Percentiles rank a stretch among this genome's conserved stretches.
Conservation (phyloP, 176 grass and related monocot species). For the Guadua angustifolia region DNA sequence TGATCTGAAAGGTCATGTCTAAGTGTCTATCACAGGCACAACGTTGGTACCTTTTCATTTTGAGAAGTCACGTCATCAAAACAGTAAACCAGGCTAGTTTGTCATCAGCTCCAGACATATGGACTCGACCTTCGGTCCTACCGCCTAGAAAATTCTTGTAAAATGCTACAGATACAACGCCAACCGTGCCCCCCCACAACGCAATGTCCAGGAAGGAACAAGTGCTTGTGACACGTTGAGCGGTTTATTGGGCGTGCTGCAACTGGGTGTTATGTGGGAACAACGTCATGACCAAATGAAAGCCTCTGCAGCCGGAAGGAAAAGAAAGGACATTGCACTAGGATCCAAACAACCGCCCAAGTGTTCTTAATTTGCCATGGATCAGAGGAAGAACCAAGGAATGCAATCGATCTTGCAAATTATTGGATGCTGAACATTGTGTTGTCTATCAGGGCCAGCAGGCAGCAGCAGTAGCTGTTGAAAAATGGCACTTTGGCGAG, state of each 20-base stretch:
- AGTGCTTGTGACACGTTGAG: not conserved
- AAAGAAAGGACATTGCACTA: conserved; percentile 4
- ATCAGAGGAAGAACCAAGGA: not conserved
- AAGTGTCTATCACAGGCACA: too few relatives aligned
- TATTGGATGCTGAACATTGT: not conserved
- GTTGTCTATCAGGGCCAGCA: not conserved
- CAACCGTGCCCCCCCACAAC: not conserved
- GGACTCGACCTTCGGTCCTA: not conserved
- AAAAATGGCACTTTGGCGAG: not conserved
- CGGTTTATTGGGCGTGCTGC: not conserved
- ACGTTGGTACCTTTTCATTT: not conserved
- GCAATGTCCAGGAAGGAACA: not conserved
- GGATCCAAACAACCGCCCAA: not conserved
- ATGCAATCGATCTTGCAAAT: not conserved
- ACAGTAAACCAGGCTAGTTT: not conserved
- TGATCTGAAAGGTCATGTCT: not conserved
- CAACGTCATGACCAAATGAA: conserved; percentile 6
- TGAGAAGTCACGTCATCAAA: not conserved
- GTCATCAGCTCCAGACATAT: not conserved
- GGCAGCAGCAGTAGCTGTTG: not conserved
- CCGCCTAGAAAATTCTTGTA: not conserved
- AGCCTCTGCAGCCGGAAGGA: not conserved
- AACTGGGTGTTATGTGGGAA: conserved; percentile 9
- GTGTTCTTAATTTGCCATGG: conserved; percentile 2
- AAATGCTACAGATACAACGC: not conserved